Evolutionary conservation across 2,329 filamentous ascomycete species (phyloP).

Genomic region (Ilyonectria sp.): DNA sequence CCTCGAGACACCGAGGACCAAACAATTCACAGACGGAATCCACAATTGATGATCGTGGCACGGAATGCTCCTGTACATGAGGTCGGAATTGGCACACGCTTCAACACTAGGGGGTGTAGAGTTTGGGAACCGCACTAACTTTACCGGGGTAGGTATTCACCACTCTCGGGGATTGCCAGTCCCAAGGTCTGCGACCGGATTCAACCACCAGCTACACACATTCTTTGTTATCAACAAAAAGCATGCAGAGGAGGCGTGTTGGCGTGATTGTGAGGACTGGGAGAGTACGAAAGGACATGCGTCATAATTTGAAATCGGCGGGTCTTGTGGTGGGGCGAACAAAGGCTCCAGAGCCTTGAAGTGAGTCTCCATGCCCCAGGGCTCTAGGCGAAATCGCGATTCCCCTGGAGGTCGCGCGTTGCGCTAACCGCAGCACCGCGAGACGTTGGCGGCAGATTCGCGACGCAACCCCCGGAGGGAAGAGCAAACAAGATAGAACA

Average conservation of each 20-base stretch:
- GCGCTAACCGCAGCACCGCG: conserved; percentile 29
- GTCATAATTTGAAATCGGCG: conserved; percentile 41
- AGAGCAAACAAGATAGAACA: conserved; percentile 5
- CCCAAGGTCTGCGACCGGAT: neutral
- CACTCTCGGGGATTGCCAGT: neutral
- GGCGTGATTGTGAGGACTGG: neutral
- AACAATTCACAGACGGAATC: neutral
- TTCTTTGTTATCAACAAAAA: conserved; percentile 11
- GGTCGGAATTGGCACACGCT: neutral
- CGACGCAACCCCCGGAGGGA: conserved; percentile 13
- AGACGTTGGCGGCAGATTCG: conserved; percentile 6
- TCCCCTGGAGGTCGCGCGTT: conserved; percentile 31
- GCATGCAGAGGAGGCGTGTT: neutral
- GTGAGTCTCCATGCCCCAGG: conserved; percentile 23
- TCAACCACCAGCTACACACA: neutral
- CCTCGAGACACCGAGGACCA: neutral
- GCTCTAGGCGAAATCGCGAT: conserved; percentile 12
- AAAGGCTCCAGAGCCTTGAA: conserved; percentile 29
- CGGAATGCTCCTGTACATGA: neutral
- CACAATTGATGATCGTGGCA: neutral
- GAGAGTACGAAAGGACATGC: conserved; percentile 31
- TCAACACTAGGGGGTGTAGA: neutral
- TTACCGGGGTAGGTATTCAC: neutral
- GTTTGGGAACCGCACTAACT: neutral
- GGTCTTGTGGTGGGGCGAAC: conserved; percentile 34